These are phyloP conservation scores for Rhodotorula kratochvilovae DNA, from an alignment of 768 basidiomycete genomes.

Conservation along the genomic window DNA sequence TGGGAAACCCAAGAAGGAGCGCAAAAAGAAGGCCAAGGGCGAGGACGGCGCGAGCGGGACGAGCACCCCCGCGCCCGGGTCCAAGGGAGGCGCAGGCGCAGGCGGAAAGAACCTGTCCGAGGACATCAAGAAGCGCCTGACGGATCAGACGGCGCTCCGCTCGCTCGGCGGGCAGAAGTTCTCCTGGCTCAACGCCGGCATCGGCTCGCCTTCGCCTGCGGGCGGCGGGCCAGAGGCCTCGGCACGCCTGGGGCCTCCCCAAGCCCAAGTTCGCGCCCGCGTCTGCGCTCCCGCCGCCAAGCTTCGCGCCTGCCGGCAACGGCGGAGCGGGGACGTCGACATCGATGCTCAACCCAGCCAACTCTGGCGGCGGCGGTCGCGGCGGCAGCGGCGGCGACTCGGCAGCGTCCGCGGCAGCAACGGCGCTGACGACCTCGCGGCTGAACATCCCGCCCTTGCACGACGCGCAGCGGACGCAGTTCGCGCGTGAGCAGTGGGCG, in stretches of 20 bases:
- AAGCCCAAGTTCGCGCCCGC: conserved; percentile 32
- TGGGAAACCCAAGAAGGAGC: conserved; percentile 57
- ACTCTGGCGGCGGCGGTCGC: conserved; percentile 45
- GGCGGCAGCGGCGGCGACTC: conserved; percentile 61
- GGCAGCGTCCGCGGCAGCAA: not conserved
- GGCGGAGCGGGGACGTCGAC: conserved; percentile 11
- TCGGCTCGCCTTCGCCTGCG: conserved; percentile 24
- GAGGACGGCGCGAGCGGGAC: conserved; percentile 7
- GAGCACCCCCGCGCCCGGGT: conserved; percentile 41
- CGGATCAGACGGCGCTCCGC: conserved; percentile 80
- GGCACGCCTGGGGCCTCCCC: conserved; percentile 33
- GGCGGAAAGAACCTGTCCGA: conserved; percentile 85
- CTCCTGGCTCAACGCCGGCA: conserved; percentile 75
- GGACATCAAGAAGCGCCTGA: conserved; percentile 86
- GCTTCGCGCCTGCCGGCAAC: conserved; percentile 44
- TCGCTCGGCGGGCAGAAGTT: conserved; percentile 74
- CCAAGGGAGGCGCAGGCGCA: conserved; percentile 54
- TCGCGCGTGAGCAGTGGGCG: conserved; percentile 53
- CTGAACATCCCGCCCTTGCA: conserved; percentile 45
- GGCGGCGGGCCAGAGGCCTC: not conserved
- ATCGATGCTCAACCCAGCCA: conserved; percentile 28
- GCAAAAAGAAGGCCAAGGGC: conserved; percentile 74
- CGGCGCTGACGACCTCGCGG: conserved; percentile 23
- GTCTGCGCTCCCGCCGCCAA: conserved; percentile 5
- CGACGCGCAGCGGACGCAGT: conserved; percentile 51